phyloP scores from a whole-genome alignment of 2,329 filamentous ascomycete genomes.

The Diaporthe helianthi region DNA sequence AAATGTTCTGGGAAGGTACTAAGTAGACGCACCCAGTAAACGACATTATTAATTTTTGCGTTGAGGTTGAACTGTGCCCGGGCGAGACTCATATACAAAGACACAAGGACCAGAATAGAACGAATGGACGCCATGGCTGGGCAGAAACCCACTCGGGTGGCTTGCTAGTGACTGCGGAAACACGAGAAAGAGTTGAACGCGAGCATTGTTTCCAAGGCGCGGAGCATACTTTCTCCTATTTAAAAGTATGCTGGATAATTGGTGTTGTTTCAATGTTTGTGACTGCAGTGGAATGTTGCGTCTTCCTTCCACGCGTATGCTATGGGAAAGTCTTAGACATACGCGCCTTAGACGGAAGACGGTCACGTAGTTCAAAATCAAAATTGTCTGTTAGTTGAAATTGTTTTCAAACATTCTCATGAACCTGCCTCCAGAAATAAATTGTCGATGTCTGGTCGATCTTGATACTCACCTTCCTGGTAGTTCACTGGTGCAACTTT shows the following conservation, averaged over 20 bases:
- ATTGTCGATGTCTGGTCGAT: not conserved
- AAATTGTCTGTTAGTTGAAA: not conserved
- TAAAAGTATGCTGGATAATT: not conserved
- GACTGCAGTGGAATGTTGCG: not conserved
- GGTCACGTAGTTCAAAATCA: not conserved
- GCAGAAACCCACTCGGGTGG: conserved; percentile 18
- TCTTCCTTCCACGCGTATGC: not conserved
- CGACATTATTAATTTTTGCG: conserved; percentile 49
- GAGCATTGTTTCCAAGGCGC: not conserved
- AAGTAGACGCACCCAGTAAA: conserved; percentile 50
- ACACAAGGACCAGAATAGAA: conserved; percentile 6
- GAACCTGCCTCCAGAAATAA: not conserved
- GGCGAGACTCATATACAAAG: not conserved
- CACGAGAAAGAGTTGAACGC: conserved; percentile 13
- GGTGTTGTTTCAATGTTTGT: not conserved
- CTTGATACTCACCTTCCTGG: not conserved
- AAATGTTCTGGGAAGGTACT: no score
- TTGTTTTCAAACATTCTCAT: not conserved
- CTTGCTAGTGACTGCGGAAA: conserved; percentile 17
- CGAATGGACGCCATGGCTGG: conserved; percentile 23
- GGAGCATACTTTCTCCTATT: not conserved
- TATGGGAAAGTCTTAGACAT: conserved; percentile 11
- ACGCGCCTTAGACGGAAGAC: not conserved
- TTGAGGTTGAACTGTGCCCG: conserved; percentile 40
- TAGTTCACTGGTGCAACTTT: not conserved